Evolutionary conservation across 768 basidiomycete species (phyloP).

Genomic region (Tulasnella sp.): DNA sequence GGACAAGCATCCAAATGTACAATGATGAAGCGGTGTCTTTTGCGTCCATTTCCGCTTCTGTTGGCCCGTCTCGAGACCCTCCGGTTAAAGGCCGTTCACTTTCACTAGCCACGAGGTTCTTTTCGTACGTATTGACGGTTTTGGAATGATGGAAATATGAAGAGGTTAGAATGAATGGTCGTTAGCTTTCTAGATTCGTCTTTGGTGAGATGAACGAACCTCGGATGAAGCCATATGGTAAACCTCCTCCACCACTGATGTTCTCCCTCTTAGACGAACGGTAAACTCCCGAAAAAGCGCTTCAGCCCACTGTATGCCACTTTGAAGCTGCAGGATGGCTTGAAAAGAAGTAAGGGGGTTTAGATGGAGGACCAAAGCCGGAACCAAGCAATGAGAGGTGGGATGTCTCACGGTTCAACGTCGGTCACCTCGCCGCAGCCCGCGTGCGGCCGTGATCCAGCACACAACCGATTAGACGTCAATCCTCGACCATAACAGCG

Average conservation of each 20-base stretch:
- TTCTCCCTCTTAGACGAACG: neutral
- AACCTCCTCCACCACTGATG: neutral
- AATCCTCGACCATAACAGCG: too few species aligned
- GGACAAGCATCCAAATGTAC: conserved; percentile 73
- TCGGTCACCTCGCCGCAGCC: too few species aligned
- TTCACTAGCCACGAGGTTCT: neutral
- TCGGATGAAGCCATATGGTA: neutral
- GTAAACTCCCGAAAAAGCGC: neutral
- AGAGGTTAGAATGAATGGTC: too few species aligned
- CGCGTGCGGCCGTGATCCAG: too few species aligned
- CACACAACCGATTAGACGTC: too few species aligned
- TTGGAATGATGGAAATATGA: neutral
- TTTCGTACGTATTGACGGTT: neutral
- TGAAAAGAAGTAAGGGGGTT: neutral
- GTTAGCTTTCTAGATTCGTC: too few species aligned
- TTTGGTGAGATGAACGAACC: neutral
- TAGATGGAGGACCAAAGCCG: neutral
- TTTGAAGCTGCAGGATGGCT: neutral
- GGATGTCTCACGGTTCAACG: neutral
- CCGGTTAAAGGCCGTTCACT: neutral
- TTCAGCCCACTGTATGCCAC: neutral
- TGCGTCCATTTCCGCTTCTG: neutral
- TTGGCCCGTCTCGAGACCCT: neutral
- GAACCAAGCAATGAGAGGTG: neutral
- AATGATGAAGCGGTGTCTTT: conserved; percentile 34